Percentiles rank a stretch among this genome's conserved stretches.
Conservation (phyloP, 2,329 filamentous ascomycete genomes). For the Sporothrix pallida region DNA sequence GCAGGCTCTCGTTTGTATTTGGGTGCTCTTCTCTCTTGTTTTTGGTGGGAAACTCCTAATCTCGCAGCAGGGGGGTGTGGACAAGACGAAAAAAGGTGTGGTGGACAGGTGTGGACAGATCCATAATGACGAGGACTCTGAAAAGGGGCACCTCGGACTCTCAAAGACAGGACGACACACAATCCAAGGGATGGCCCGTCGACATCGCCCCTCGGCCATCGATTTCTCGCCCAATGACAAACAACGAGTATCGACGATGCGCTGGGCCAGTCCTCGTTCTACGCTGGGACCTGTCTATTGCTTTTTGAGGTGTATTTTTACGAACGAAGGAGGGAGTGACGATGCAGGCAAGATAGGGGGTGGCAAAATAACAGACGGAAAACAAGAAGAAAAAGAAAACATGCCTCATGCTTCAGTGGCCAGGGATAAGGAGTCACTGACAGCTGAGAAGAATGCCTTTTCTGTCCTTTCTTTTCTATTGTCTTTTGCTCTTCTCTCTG, state of each 20-base stretch:
- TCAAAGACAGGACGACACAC: not conserved
- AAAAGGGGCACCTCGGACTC: not conserved
- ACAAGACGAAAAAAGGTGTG: not conserved
- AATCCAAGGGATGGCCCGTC: not conserved
- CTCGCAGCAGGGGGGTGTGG: conserved; percentile 21
- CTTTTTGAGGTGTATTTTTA: no score
- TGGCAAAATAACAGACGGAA: conserved; percentile 18
- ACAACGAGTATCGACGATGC: conserved; percentile 3
- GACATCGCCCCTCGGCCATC: not conserved
- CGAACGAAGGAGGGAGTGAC: not conserved
- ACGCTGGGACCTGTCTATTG: conserved; percentile 14
- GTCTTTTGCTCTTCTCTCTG: not conserved
- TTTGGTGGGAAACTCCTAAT: conserved; percentile 11
- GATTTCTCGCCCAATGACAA: not conserved
- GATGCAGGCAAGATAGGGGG: conserved; percentile 26
- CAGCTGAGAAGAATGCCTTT: not conserved
- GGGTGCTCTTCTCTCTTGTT: not conserved
- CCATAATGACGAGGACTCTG: conserved; percentile 18
- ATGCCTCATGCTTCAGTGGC: conserved; percentile 7
- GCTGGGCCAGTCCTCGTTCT: conserved; percentile 24
- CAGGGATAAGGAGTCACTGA: not conserved
- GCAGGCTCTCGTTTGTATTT: not conserved
- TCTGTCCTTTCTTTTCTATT: not conserved
- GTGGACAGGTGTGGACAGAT: not conserved
- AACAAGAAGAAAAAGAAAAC: conserved; percentile 3